Conservation (phyloP, 2,329 filamentous ascomycete genomes). For the Aphanoascus verrucosus region DNA sequence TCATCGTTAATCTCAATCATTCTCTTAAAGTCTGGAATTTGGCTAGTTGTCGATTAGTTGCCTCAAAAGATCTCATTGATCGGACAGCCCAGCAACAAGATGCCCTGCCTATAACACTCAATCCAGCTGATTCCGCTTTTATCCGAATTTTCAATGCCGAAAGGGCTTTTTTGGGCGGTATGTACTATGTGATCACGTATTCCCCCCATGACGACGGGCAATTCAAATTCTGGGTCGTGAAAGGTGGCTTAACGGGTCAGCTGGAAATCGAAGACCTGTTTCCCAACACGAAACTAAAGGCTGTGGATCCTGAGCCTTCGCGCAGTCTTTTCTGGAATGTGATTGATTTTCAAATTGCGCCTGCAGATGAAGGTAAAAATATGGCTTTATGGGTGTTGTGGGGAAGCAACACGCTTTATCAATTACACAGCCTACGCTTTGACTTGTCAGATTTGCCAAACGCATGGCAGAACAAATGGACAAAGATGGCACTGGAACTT, state of each 20-base stretch:
- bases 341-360: slow-evolving; percentile 60
- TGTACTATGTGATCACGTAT: slow-evolving; percentile 64
- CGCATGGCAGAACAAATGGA: slow-evolving; percentile 61
- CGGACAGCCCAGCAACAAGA: slow-evolving; percentile 57
- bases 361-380: slow-evolving; percentile 42
- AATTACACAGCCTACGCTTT: slow-evolving; percentile 63
- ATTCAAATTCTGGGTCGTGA: slow-evolving; percentile 87
- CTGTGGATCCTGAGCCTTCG: slow-evolving; percentile 51
- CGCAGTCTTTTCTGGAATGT: slow-evolving; percentile 69
- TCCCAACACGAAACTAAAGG: slow-evolving; percentile 51
- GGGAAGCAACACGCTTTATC: slow-evolving; percentile 74
- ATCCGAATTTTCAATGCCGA: slow-evolving; percentile 58
- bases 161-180: slow-evolving; percentile 36
- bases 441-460: slow-evolving; percentile 52
- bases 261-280: slow-evolving; percentile 63
- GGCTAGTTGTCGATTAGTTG: slow-evolving; percentile 64
- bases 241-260: slow-evolving; percentile 46
- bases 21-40: slow-evolving; percentile 83
- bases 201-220: slow-evolving; percentile 78
- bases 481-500: slow-evolving; percentile 53
- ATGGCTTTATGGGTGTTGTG: slow-evolving; percentile 65
- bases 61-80: slow-evolving; percentile 66
- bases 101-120: slow-evolving; percentile 61
- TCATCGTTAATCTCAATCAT: slow-evolving; percentile 83
- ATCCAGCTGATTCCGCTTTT: slow-evolving; percentile 66